Base-by-base conservation (phyloP, 2,329 filamentous ascomycete genomes). In the Curvularia lunata region DNA sequence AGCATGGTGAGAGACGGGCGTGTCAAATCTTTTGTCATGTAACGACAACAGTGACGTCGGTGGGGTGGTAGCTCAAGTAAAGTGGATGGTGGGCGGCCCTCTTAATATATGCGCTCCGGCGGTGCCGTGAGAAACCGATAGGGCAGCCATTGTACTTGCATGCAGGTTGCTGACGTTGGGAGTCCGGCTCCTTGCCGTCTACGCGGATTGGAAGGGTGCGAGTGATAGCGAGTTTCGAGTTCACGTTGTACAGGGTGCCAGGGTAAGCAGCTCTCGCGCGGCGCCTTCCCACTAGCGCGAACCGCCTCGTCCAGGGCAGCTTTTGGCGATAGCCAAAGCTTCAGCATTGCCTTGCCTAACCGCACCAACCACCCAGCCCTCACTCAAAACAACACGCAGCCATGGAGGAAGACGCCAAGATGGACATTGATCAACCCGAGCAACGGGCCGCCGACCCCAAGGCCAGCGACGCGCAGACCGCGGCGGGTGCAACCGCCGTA, bases 401-500 rank as follows among this genome's bases (percentile, higher is more conserved):
- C 62, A 81, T 82, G 80, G 78, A 79, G 54, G 80, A 79, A 56
- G 80, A 81, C 66, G 62, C 70, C 6, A 77, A 79, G 68, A 82
- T 82, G 80, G 80, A 82, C 13, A 67, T 81, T 41, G 74, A 77
- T 59, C 73, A 69, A 55, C 67, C 70, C n/a, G 78, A 79, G 63
- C 71, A 65, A 42, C 65, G 43, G 46, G 55, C 74, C 53, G 70
- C 78, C 53, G 79, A 81, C 59, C 75, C 79, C 67, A 84, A 85
- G 69, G 81, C 85, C 62, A 80, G 81, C 68, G 86, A 89, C 71
- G 89, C 91, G 83, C 86, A 87, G 70, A 93, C 91, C 6, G 85
- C 86, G 69, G 82, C 84, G 37, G 89, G 90, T 74, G 91, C 91
- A 54, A 91, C 88, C 1, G 91, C 91, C 23, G 91, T 95, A 58